Base-by-base conservation (phyloP, 164 flowering plant genomes). In the Kalanchoe fedtschenkoi region DNA sequence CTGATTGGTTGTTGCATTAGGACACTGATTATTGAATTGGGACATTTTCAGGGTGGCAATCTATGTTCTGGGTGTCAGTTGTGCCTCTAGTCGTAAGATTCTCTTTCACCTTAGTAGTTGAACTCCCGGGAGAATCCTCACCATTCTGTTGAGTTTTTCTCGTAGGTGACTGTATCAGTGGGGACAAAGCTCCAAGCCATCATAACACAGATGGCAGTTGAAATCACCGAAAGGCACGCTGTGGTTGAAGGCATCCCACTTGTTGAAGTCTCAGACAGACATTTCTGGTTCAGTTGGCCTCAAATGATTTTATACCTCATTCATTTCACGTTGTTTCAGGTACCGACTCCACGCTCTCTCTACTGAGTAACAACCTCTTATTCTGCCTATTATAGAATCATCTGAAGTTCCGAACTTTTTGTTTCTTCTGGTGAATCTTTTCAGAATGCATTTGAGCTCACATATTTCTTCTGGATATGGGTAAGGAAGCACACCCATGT, bases 361-460 rank as follows among this genome's bases (percentile, higher is more conserved):
- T 9, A 10, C 19, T 30, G 10, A 29, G 33, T 42, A 15, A 14
- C n/a, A n/a, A n/a, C 28, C 26, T 34, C 28, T 16, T 15, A 37
- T 4, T 16, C 16, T 22, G 26, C n/a, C n/a, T n/a, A n/a, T 37
- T 34, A 15, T 63, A 21, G 9, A 28, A 62, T 6, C 34, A 15
- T 30, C 30, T 8, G 6, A 17, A 41, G 14, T 32, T 13, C 3
- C 61, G 14, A 32, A 58, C 21, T 32, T 19, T 51, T 51, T 24
- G 26, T 5, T 13, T 26, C 1, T 24, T 51, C n/a, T 51, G 30
- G 56, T 13, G 5, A 19, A 3, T 19, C 16, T n/a, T 16, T 78
- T 69, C 97, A 95, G 99, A 95, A 95, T 64, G 96, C 99, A 9
- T 91, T 95, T 66, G 88, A 91, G 75, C 80, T 91, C 37, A 91